phyloP scores from a whole-genome alignment of 139 green algal genomes.

The Coccomyxa sp. region DNA sequence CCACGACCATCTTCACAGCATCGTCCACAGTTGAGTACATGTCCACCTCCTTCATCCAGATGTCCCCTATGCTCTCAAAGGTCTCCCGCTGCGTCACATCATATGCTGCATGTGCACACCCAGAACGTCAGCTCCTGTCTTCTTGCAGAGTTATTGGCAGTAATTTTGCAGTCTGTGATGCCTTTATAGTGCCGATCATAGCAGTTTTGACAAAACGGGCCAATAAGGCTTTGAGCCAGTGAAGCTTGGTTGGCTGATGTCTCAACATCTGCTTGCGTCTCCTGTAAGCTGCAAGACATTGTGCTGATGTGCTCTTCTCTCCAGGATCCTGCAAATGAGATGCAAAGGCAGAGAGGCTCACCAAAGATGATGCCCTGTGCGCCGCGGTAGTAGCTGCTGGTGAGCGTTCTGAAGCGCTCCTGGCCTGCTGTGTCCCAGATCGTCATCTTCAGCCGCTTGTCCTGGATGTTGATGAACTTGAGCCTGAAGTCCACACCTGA shows the following conservation, averaged over 20 bases:
- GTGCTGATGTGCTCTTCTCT: no score
- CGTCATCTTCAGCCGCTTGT: slow-evolving; percentile 85
- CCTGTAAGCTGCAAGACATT: no score
- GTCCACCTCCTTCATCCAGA: slow-evolving; percentile 94
- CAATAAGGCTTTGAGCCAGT: no score
- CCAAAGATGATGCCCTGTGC: slow-evolving; percentile 81
- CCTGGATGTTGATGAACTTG: slow-evolving; percentile 78
- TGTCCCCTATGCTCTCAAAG: slow-evolving; percentile 79
- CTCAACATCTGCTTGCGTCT: no score
- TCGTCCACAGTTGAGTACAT: slow-evolving; percentile 89
- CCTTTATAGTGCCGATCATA: no score
- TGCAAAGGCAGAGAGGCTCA: slow-evolving; percentile 13
- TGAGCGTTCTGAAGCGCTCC: slow-evolving; percentile 96
- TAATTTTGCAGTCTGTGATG: no score
- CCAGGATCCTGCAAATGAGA: no score
- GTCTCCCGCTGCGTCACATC: slow-evolving; percentile 89
- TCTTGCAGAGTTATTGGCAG: not conserved
- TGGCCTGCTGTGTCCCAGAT: slow-evolving; percentile 90
- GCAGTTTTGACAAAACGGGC: no score
- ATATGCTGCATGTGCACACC: slow-evolving; percentile 58
- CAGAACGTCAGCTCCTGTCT: not conserved
- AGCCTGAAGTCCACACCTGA: slow-evolving; percentile 95
- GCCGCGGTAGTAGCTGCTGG: slow-evolving; percentile 92
- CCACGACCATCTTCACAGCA: slow-evolving; percentile 92
- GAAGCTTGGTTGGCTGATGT: no score